Base-by-base conservation (phyloP, 768 basidiomycete genomes). In the Hemileccinum impolitum region DNA sequence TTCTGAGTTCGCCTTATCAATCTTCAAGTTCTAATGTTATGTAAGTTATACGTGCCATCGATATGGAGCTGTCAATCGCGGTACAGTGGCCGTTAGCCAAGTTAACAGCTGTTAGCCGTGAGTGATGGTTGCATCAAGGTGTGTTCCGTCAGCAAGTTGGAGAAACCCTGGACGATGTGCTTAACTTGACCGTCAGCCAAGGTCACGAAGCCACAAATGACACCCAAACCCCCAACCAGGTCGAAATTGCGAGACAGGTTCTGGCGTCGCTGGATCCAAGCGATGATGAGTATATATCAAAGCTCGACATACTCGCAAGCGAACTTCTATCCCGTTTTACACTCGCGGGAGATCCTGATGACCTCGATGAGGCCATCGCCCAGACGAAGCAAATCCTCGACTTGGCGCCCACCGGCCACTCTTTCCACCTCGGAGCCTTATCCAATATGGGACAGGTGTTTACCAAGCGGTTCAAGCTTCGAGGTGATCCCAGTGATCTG, bases 321-420 rank as follows among this genome's bases (percentile, higher is more conserved):
- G 37, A 34, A 3, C 58, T 64, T 15, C 30, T 60, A 39, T 35
- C 49, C 18, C 61, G 60, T 30, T 71, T 68, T 34, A 15, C 52
- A 23, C 55, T 31, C n/a, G 52, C 47, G 5, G 47, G 65, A 36
- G 51, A 63, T 25, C 39, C 48, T 13, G 35, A 45, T 6, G 66
- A 69, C 39, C 50, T 72, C 18, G 50, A 62, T 17, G 58, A 65
- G 37, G 57, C 59, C 14, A 50, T 72, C 39, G 19, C 41, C 6
- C 34, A 44, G 14, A 42, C 30, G 25, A 49, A 51, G 48, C 50
- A 53, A 26, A 45, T 58, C 28, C 56, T 67, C 7, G 42, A 53
- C n/a, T 32, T 64, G 17, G 55, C 57, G 14, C 54, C 59, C 17
- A 48, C 61, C 23, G 60, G 50, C 4, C 58, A 65, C 43, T 37